Evolutionary conservation across 176 grass and related monocot genomes (phyloP), one percentile per base, ranked within the genome.

Genomic region (Zea luxurians): DNA sequence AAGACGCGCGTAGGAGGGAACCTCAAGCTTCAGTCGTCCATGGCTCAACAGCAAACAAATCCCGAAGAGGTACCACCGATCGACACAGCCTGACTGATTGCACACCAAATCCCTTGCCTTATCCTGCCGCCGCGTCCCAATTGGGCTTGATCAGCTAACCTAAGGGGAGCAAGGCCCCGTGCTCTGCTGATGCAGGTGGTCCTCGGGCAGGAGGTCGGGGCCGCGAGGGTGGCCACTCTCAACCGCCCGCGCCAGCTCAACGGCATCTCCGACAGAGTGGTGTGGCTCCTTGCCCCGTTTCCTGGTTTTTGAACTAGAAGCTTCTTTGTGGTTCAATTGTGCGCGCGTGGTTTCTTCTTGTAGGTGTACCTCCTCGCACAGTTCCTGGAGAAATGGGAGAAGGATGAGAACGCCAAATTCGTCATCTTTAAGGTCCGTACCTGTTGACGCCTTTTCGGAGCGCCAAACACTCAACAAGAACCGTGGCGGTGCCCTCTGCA

Each of bases 181-280:
- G 8, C 54, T 82, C 4, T 80, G 46, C 64, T 4, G 37, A 16
- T 37, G 73, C 63, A 98, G 91, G 89, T 92, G 73, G 91, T 98
- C 27, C 74, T 98, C 55, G 91, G 85, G 62, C 83, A 94, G 78
- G 95, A 92, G 80, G 75, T 81, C 47, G 70, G 66, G 20, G 61
- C 70, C 68, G 85, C 73, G 43, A 90, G 91, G 78, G 63, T 97
- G 87, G 68, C 86, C 82, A 94, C 87, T 27, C 87, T 97, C 53
- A 97, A 97, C 77, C 88, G 91, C 59, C 94, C 94, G 53, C 94
- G 91, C 59, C 94, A 97, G 75, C 88, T 97, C 64, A 97, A 97
- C 80, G 91, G 86, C 70, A 94, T 97, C 76, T 80, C 66, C 50
- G 88, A 90, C 15, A 80, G 74, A 88, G 89, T 94, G 89, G 95